A percentile compares a stretch with the other conserved stretches of the same genome.
These are phyloP conservation scores for Volvox africanus DNA, from an alignment of 139 green algal genomes.

Conservation along the genomic window DNA sequence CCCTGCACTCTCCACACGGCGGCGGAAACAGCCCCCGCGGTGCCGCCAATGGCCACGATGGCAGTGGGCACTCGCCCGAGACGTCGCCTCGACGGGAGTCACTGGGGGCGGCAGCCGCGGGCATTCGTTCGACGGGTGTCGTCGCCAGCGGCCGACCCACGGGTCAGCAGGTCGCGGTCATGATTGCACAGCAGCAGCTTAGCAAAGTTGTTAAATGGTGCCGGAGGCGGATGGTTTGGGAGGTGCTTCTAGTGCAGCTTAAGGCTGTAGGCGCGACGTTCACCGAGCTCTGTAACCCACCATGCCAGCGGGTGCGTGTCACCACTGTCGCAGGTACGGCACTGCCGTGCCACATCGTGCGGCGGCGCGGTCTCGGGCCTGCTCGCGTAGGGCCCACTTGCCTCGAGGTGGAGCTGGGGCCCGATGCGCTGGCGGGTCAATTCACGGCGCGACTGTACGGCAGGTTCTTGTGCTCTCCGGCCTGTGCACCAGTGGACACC, in stretches of 20 bases:
- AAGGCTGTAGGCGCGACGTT: constrained; percentile 18
- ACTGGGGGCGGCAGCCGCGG: neutral
- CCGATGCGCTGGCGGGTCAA: constrained; percentile 6
- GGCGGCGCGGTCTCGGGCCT: neutral
- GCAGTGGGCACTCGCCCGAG: neutral
- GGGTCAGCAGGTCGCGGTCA: constrained; percentile 30
- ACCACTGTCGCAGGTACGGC: neutral
- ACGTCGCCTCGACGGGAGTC: constrained; percentile 3
- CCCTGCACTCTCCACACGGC: neutral
- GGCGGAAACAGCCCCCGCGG: constrained; percentile 10
- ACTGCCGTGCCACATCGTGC: constrained; percentile 25
- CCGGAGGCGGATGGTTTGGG: constrained; percentile 49
- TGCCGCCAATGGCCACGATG: neutral
- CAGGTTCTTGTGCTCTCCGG: constrained; percentile 26
- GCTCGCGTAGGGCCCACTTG: constrained; percentile 11
- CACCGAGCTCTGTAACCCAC: constrained; percentile 2
- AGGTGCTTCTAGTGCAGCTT: constrained; percentile 49
- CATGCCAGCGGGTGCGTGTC: constrained; percentile 18
- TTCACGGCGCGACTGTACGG: constrained; percentile 33
- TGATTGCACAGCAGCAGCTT: constrained; percentile 47
- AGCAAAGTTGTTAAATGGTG: constrained; percentile 42
- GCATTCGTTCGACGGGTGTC: neutral
- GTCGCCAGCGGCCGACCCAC: constrained; percentile 12
- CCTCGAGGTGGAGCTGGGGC: constrained; percentile 39
- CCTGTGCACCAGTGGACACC: neutral